A percentile compares a stretch with the other conserved stretches of the same genome.
phyloP scores from a whole-genome alignment of 2,329 filamentous ascomycete species.

The Trichophyton simii region DNA sequence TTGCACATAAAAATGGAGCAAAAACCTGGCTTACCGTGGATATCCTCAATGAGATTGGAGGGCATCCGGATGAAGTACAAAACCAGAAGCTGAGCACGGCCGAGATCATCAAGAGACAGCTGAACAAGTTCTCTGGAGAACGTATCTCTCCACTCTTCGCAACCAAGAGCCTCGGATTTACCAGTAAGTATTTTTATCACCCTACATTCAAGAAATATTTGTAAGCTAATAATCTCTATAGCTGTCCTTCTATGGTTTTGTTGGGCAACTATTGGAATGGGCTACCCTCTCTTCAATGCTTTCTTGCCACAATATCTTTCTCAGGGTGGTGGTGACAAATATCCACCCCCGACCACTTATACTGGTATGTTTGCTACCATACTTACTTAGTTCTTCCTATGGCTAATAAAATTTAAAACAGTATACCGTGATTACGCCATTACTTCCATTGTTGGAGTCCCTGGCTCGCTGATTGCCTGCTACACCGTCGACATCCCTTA shows the following conservation, averaged over 20 bases:
- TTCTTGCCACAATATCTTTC: constrained; percentile 80
- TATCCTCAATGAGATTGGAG: constrained; percentile 45
- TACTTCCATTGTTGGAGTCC: constrained; percentile 62
- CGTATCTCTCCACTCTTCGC: constrained; percentile 53
- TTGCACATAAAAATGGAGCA: constrained; percentile 56
- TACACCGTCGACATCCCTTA: constrained; percentile 60
- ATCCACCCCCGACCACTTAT: constrained; percentile 26
- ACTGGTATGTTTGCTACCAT: constrained; percentile 18
- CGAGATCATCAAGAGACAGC: constrained; percentile 46
- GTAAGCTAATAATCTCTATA: constrained; percentile 14
- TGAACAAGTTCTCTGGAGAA: constrained; percentile 54
- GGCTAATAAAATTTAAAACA: constrained; percentile 16
- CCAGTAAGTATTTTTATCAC: constrained; percentile 27
- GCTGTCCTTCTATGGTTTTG: constrained; percentile 55
- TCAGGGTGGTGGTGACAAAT: constrained; percentile 36
- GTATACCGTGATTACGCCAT: constrained; percentile 73
- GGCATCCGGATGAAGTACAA: constrained; percentile 32
- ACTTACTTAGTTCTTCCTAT: background rate
- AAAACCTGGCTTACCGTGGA: constrained; percentile 68
- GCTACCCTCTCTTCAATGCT: constrained; percentile 77
- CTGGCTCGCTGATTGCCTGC: constrained; percentile 61
- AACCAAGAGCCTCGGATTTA: constrained; percentile 36
- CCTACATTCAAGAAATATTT: constrained; percentile 24
- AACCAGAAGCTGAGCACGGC: constrained; percentile 30
- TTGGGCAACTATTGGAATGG: constrained; percentile 75